Evolutionary conservation across 805 yeast genomes (phyloP), one percentile per base, ranked within the genome.

Genomic region (Barnettozyma wickerhamii): DNA sequence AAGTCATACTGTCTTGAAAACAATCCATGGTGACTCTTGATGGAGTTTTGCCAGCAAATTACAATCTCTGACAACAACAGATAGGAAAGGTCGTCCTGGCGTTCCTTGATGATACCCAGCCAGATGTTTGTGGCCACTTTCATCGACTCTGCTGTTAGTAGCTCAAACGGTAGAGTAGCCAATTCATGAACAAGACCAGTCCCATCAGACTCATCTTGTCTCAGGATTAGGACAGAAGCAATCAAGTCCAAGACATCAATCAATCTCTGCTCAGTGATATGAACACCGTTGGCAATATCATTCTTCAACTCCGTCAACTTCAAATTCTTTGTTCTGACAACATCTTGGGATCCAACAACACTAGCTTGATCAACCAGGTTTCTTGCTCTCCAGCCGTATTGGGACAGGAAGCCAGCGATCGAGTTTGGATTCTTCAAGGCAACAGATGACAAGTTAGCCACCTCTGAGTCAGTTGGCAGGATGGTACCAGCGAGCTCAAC

Each of bases 401-500:
- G 93, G 0, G 93, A 71, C 40, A 89, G 69, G 52, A 88, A 82
- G 0, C 81, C 80, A 0, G 95, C 82, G 26, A 83, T 69, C 1
- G 87, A 76, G 53, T 78, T 71, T 42, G 75, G 73, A 27, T 64
- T 66, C 46, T 59, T 59, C 27, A 56, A 63, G 10, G 64, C 59
- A 17, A 54, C 43, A 10, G 52, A 48, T 37, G 72, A 57, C 30
- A 79, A 66, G 32, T 74, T 72, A 3, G 77, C 71, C 21, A 81
- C 60, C 52, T 84, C 93, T 33, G 81, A 66, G 52, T 87, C 95
- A 21, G 70, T 71, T 15, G 81, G 70, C n/a, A 80, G 64, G 10
- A 87, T 73, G 5, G 75, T 60, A 4, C 93, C 88, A 1, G 95
- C 95, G 81, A 88, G 75, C 49, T 86, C 93, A 43, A 90, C 66